Conservation (phyloP, 805 yeast genomes). For the Lipomyces orientalis region DNA sequence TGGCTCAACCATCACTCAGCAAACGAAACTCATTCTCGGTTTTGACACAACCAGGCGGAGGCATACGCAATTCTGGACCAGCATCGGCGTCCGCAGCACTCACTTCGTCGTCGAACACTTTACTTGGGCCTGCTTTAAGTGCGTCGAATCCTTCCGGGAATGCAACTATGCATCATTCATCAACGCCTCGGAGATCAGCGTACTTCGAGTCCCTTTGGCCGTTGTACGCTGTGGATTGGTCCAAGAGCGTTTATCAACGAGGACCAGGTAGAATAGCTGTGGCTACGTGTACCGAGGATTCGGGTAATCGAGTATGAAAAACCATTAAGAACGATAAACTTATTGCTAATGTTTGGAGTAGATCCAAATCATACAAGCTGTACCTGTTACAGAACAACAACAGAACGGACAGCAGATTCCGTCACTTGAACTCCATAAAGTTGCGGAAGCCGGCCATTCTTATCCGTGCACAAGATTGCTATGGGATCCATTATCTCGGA, state of each 20-base stretch:
- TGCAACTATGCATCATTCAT: constrained; percentile 3
- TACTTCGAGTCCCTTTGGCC: constrained; percentile 58
- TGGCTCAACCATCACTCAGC: constrained; percentile 30
- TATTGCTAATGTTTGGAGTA: not conserved
- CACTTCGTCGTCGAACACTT: constrained; percentile 4
- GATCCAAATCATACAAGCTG: constrained; percentile 42
- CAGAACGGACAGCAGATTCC: constrained; percentile 41
- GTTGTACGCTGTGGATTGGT: constrained; percentile 61
- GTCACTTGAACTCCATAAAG: constrained; percentile 52
- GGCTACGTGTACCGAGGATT: constrained; percentile 82
- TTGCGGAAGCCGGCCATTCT: constrained; percentile 59
- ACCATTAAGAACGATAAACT: not conserved
- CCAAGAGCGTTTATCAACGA: constrained; percentile 43
- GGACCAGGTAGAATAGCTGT: constrained; percentile 62
- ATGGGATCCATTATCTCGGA: constrained; percentile 64
- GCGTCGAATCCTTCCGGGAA: not conserved
- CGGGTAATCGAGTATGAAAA: constrained; percentile 59
- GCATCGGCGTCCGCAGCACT: constrained; percentile 13
- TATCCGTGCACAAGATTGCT: constrained; percentile 74
- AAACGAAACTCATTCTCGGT: constrained; percentile 31
- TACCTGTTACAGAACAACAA: constrained; percentile 19
- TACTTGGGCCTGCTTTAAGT: not conserved
- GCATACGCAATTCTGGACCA: constrained; percentile 14
- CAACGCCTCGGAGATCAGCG: constrained; percentile 43
- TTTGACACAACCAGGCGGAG: constrained; percentile 18